Evolutionary conservation across 495 filamentous ascomycete genomes (phyloP), one percentile per base, ranked within the genome.

Genomic region (Neurospora africana): DNA sequence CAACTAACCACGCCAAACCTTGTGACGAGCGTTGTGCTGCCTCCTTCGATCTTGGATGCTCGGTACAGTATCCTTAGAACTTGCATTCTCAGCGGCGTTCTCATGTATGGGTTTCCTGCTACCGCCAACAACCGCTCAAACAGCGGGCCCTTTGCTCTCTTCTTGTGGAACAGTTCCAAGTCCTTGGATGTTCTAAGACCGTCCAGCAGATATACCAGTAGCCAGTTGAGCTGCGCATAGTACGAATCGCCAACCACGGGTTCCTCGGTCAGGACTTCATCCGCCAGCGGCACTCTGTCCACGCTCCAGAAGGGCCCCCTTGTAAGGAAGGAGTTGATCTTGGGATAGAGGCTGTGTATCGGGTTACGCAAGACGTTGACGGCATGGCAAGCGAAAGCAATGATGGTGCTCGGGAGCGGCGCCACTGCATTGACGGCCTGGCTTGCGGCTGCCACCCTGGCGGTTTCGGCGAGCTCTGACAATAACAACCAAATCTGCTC

Each of bases 1-100:
- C 95, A 99, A 71, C 87, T 90, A 69, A 95, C 78, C 17, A 93
- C 81, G n/a, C 92, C 94, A 30, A 91, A 89, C 74, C 95, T 84
- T 15, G 95, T 97, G 37, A 94, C 91, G 44, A 97, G 82, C 15
- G 93, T 97, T 30, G 91, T 92, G 78, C 92, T 93, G 0, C 93
- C 95, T 4, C 89, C 90, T 67, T 90, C 89, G 27, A 97, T 89
- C 30, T 86, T 85, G 0, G 89, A 91, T 9, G 89, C 88, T 35
- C 91, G 88, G 76, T 92, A 93, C 7, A 97, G 70, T 17, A 97
- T 81, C 67, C 89, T 85, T 19, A 97, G 72, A 30, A 97, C 84
- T 80, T 91, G 91, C 58, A 88, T 88, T 75, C 87, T 87, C 23
- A 89, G 80, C 19, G 85, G 82, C 17, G 84, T 81, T 27, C 86